phyloP scores from a whole-genome alignment of 352 stramenopile genomes.

The Pilasporangium apinafurcum region DNA sequence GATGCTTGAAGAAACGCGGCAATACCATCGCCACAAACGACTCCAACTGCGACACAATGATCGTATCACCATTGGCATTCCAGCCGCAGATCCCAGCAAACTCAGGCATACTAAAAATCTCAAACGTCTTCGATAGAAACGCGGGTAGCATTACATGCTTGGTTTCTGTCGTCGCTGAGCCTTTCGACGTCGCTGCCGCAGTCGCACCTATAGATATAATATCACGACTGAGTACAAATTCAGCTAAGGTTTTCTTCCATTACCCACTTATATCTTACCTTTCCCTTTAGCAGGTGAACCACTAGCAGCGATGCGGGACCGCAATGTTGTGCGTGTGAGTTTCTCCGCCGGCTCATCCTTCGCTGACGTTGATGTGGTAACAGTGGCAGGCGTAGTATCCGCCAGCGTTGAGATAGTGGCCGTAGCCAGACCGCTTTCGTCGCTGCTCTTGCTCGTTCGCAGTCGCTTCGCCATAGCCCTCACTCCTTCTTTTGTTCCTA shows the following conservation, averaged over 20 bases:
- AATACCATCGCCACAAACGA: conserved; percentile 81
- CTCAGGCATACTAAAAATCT: conserved; percentile 89
- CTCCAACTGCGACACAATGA: conserved; percentile 88
- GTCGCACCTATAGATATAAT: too few species aligned
- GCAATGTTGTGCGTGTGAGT: too few species aligned
- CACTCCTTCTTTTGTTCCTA: conserved; percentile 5
- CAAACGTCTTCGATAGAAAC: conserved; percentile 92
- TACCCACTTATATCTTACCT: too few species aligned
- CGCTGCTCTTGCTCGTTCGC: conserved; percentile 21
- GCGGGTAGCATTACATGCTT: conserved; percentile 85
- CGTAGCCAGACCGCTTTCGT: neutral
- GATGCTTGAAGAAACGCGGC: conserved; percentile 90
- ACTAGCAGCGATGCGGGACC: conserved; percentile 1
- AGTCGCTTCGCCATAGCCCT: conserved; percentile 61
- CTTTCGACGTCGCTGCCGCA: neutral
- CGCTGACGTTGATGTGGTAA: neutral
- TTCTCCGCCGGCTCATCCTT: neutral
- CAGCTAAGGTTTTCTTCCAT: too few species aligned
- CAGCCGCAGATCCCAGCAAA: conserved; percentile 86
- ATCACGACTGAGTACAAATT: too few species aligned
- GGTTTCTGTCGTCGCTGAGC: conserved; percentile 12
- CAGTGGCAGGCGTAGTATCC: neutral
- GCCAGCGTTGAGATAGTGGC: conserved; percentile 4
- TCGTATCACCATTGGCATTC: conserved; percentile 87
- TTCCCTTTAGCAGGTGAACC: neutral